Evolutionary conservation across 208 protist species (phyloP), one percentile per base, ranked within the genome.

Genomic region (Phytomonas sp.): DNA sequence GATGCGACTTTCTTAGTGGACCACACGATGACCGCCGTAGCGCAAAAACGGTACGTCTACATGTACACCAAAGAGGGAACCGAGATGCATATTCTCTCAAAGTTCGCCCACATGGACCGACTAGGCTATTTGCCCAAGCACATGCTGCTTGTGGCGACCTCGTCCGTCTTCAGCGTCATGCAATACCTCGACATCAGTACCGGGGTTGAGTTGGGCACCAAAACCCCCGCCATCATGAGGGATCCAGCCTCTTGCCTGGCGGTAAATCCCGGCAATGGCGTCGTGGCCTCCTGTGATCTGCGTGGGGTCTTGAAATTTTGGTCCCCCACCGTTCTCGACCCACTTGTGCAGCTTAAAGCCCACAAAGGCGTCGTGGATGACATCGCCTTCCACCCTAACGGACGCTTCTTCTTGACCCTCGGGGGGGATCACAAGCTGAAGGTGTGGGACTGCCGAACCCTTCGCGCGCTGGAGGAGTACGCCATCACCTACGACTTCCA

Each of bases 21-120:
- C 71, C 94, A 99, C 75, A 96, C 93, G 45, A 97, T 99, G 92
- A 95, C 98, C 63, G 98, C 98, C 7, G 93, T 98, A 16, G 98
- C 98, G 30, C 98, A 99, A 91, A 98, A 98, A 73, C 98, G 98
- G 80, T 98, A 98, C 76, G 90, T 98, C 16, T 99, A 99, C 86
- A 98, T 99, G 81, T 99, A 99, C 87, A 98, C 99, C 70, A 93
- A 96, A 63, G 86, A 96, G 33, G 98, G 98, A 33, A 83, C 93
- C 14, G 98, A 99, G 81, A 87, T 99, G 73, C 98, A 99, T 77
- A 78, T 95, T 56, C 81, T 99, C 31, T 85, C 89, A n/a, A 91
- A 97, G 67, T 94, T 99, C 73, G 77, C 85, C 29, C 88, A 99
- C 76, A 95, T 98, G 71, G 88, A 94, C 60, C 78, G 89, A 1